Percentiles rank a stretch among this genome's conserved stretches.
phyloP scores from a whole-genome alignment of 2,329 filamentous ascomycete species.

The Alternaria consortialis region DNA sequence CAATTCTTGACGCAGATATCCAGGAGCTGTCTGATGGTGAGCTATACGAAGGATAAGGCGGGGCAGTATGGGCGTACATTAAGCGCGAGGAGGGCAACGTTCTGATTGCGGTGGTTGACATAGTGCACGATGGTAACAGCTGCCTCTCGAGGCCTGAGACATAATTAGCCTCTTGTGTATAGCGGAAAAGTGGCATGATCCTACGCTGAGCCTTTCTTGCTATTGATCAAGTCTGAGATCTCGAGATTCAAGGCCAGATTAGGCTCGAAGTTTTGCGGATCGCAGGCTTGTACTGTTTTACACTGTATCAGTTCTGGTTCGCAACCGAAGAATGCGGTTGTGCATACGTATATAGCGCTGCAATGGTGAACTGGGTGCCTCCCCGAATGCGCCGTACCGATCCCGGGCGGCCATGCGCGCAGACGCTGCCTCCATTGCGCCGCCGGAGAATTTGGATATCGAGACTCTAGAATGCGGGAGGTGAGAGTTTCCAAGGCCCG shows the following conservation, averaged over 20 bases:
- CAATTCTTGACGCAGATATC: conserved; percentile 99
- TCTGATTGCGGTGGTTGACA: conserved; percentile 96
- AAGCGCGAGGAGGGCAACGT: conserved; percentile 89
- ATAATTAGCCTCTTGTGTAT: conserved; percentile 27
- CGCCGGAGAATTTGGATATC: conserved; percentile 15
- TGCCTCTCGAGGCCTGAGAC: conserved; percentile 80
- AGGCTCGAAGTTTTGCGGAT: conserved; percentile 96
- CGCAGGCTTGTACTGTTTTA: conserved; percentile 81
- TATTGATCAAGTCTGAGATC: conserved; percentile 95
- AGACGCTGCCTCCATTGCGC: conserved; percentile 85
- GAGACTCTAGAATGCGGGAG: not conserved
- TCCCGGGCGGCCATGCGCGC: conserved; percentile 95
- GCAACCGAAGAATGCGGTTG: not conserved
- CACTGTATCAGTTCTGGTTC: conserved; percentile 19
- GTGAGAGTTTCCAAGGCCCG: not conserved
- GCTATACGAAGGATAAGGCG: conserved; percentile 18
- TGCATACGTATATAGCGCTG: conserved; percentile 85
- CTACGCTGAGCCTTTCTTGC: conserved; percentile 90
- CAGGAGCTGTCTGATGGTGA: conserved; percentile 68
- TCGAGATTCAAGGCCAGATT: conserved; percentile 96
- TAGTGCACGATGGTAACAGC: conserved; percentile 91
- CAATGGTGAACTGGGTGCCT: conserved; percentile 82
- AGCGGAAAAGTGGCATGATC: conserved; percentile 29
- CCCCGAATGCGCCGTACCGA: conserved; percentile 85
- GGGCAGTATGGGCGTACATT: conserved; percentile 59